Conservation (phyloP, 306 rosid species). For the Vigna unguiculata region DNA sequence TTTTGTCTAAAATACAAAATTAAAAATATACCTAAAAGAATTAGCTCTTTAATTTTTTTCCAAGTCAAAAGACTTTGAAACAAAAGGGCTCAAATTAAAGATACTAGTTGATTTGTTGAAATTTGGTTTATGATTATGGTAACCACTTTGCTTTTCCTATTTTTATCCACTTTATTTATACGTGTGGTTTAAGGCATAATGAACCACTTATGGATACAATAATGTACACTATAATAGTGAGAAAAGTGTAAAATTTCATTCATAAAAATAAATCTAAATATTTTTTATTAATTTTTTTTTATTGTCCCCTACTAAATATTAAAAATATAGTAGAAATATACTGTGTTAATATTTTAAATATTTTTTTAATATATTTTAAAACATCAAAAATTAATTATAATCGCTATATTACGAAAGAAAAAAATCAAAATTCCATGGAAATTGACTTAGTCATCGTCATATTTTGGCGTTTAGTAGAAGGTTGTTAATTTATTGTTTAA, state of each 20-base stretch:
- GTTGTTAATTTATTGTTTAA: slow-evolving; percentile 28
- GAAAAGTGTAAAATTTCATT: background rate
- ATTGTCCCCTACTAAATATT: too few relatives aligned
- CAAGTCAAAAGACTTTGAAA: background rate
- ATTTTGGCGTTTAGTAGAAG: slow-evolving; percentile 29
- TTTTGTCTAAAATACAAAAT: background rate
- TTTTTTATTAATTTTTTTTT: too few relatives aligned
- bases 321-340: too few relatives aligned
- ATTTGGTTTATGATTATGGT: background rate
- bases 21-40: background rate
- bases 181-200: slow-evolving; percentile 2
- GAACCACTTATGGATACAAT: background rate
- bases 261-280: too few relatives aligned
- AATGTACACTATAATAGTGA: background rate
- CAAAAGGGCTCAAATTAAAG: background rate
- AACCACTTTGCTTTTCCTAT: background rate
- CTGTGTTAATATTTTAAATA: too few relatives aligned
- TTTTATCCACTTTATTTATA: background rate
- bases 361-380: too few relatives aligned
- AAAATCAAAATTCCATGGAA: too few relatives aligned
- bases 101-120: background rate
- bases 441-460: slow-evolving; percentile 28
- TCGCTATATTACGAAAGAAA: too few relatives aligned
- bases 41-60: background rate
- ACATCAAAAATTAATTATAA: too few relatives aligned